Conservation (phyloP, 139 green algal species). For the Coccomyxa sp. region DNA sequence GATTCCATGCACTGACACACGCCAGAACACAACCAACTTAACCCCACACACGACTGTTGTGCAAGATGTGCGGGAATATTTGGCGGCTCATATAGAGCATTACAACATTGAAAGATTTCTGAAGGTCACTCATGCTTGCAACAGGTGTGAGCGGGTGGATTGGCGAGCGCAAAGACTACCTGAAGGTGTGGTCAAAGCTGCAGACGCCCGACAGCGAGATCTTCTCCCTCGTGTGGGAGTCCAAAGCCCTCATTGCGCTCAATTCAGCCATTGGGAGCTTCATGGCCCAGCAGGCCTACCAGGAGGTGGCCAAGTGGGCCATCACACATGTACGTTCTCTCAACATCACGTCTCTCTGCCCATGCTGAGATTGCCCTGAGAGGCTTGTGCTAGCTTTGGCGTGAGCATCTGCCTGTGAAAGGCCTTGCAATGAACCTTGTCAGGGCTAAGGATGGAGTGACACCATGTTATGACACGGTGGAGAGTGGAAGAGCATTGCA, state of each 20-base stretch:
- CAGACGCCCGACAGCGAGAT: constrained; percentile 13
- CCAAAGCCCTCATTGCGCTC: constrained; percentile 47
- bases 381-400: too few relatives aligned
- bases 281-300: constrained; percentile 25
- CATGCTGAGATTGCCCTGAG: too few relatives aligned
- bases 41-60: too few relatives aligned
- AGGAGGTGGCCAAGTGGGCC: constrained; percentile 34
- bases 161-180: constrained; percentile 48
- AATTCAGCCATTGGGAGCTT: constrained; percentile 38
- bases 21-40: too few relatives aligned
- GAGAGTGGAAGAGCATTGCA: too few relatives aligned
- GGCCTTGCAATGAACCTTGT: too few relatives aligned
- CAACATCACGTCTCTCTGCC: neutral
- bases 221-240: constrained; percentile 73
- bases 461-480: too few relatives aligned
- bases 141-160: constrained; percentile 62
- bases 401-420: neutral
- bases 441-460: too few relatives aligned
- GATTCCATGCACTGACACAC: too few relatives aligned
- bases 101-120: too few relatives aligned
- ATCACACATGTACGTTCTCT: neutral
- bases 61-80: too few relatives aligned
- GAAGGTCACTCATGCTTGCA: neutral
- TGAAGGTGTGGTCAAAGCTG: constrained; percentile 44
- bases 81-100: too few relatives aligned